Base-by-base conservation (phyloP, 306 rosid species). In the Malus sieversii region DNA sequence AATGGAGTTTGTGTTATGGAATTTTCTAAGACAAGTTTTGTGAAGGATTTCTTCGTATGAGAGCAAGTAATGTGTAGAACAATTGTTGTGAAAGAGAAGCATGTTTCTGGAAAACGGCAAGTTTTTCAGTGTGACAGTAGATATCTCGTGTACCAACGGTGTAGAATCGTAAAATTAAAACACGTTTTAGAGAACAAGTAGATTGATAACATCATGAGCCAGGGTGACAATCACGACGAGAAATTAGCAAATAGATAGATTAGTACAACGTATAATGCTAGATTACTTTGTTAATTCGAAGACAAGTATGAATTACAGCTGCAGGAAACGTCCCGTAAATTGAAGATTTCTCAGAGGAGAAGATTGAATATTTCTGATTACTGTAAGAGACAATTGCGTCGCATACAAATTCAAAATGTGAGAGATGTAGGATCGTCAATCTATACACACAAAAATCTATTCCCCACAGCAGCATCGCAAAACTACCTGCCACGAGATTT, bases 401-500 rank as follows among this genome's bases (percentile, higher is more conserved):
- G 71, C 79, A 74, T 79, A 68, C 67, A 60, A 35, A 25, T 46
- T 33, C 48, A 35, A 23, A 67, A 15, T 60, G 52, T 62, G 27
- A 51, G 53, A 48, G 35, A 61, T 32, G 25, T 4, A 25, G n/a
- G 67, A 32, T 75, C 38, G 69, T 71, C 19, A 75, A 63, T 80
- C 88, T 91, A 68, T 89, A 86, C 88, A 91, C 52, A 79, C 82
- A 84, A 87, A 85, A 89, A 80, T 85, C 81, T 10, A 64, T 66
- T 76, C 77, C 87, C 78, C 86, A 73, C 64, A 51, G 85, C 79
- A 72, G 85, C 71, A 82, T 58, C 63, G 59, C 82, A 75, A 79
- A 84, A 75, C 77, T 64, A 71, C 73, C 82, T 38, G 77, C 88
- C 78, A 68, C 75, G 94, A 82, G 90, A 77, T 51, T 71, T 20